A percentile compares a stretch with the other conserved stretches of the same genome.
Conservation (phyloP, 352 stramenopile species). For the Peronospora destructor region DNA sequence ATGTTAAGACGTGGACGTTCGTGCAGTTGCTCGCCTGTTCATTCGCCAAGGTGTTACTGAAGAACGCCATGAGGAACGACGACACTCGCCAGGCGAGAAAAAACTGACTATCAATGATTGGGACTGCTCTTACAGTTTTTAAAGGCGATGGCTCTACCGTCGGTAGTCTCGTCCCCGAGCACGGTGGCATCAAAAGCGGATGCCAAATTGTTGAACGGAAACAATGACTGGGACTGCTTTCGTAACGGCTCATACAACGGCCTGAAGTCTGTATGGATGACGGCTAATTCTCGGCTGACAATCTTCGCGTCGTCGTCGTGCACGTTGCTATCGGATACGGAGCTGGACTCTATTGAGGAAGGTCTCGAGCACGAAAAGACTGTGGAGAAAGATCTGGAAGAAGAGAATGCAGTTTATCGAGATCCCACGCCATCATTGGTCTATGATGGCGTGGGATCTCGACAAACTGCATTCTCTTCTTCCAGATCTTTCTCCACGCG, state of each 20-base stretch:
- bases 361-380: slow-evolving; percentile 25
- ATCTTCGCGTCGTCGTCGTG: slow-evolving; percentile 48
- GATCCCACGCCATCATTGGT: no score
- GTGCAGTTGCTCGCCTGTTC: slow-evolving; percentile 54
- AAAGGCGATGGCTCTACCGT: slow-evolving; percentile 2
- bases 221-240: slow-evolving; percentile 32
- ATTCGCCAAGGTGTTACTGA: slow-evolving; percentile 56
- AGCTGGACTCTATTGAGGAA: slow-evolving; percentile 29
- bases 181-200: slow-evolving; percentile 7
- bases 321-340: slow-evolving; percentile 38
- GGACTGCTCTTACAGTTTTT: slow-evolving; percentile 35
- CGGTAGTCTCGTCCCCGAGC: slow-evolving; percentile 2
- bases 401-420: slow-evolving; percentile 12
- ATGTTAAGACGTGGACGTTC: slow-evolving; percentile 76
- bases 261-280: slow-evolving; percentile 8
- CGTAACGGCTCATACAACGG: slow-evolving; percentile 22
- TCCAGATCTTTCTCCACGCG: slow-evolving; percentile 22
- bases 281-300: slow-evolving; percentile 12
- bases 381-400: slow-evolving; percentile 17
- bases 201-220: slow-evolving; percentile 7
- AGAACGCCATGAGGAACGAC: slow-evolving; percentile 19
- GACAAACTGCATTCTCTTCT: slow-evolving; percentile 12
- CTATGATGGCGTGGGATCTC: slow-evolving; percentile 15
- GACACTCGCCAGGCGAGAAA: slow-evolving; percentile 1
- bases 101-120: slow-evolving; percentile 10